These are phyloP conservation scores for Fabrea salina DNA, from an alignment of 169 alveolate genomes.

Conservation along the genomic window DNA sequence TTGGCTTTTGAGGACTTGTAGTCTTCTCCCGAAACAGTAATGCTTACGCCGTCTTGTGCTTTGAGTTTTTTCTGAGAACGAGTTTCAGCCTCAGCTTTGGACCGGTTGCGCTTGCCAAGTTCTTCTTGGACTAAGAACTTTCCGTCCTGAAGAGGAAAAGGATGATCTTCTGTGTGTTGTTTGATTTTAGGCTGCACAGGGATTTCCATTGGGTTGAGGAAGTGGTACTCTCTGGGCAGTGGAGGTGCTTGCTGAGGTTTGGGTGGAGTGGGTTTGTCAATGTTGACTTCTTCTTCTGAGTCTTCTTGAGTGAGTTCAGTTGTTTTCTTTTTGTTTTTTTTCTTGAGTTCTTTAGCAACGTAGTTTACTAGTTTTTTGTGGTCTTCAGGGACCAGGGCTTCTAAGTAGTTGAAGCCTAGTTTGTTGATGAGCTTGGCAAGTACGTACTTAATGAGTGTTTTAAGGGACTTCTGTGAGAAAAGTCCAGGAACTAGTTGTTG, in stretches of 20 bases:
- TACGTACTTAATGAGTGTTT: not conserved
- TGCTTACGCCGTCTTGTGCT: not conserved
- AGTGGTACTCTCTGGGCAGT: slow-evolving; percentile 13
- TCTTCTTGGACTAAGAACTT: slow-evolving; percentile 15
- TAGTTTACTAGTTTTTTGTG: not conserved
- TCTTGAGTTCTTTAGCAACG: not conserved
- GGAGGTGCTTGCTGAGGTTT: not conserved
- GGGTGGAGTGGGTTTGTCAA: not conserved
- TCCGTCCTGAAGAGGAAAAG: not conserved
- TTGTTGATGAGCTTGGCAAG: not conserved
- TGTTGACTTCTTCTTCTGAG: not conserved
- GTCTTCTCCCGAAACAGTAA: not conserved
- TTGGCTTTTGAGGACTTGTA: not conserved
- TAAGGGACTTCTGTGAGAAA: not conserved
- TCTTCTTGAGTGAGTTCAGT: not conserved
- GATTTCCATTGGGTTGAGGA: slow-evolving; percentile 8
- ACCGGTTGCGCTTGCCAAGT: not conserved
- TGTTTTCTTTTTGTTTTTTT: not conserved
- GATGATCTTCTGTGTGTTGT: not conserved
- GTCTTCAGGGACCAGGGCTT: not conserved
- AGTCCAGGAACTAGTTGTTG: not conserved
- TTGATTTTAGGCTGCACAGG: slow-evolving; percentile 8
- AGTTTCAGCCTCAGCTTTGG: not conserved
- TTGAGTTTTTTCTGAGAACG: not conserved
- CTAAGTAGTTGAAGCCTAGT: not conserved